phyloP scores from a whole-genome alignment of 306 rosid genomes.

The Dalbergia cochinchinensis region DNA sequence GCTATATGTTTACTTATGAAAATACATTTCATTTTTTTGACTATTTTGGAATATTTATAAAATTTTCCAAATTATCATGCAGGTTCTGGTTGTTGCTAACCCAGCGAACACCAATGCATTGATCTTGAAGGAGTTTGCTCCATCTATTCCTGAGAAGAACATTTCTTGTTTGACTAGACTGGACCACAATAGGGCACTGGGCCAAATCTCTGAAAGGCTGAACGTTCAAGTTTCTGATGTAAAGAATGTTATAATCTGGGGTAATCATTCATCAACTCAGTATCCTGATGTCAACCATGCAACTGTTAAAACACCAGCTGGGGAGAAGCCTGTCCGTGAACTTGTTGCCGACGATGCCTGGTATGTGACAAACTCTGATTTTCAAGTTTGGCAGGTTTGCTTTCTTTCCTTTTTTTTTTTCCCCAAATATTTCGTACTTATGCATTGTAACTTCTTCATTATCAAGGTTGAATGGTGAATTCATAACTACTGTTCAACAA shows the following conservation, averaged over 20 bases:
- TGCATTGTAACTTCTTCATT: neutral
- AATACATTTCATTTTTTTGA: neutral
- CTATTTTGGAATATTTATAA: neutral
- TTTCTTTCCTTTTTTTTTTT: neutral
- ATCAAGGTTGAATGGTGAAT: slow-evolving; percentile 90
- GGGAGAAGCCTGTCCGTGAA: slow-evolving; percentile 80
- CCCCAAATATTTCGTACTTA: neutral
- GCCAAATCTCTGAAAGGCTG: slow-evolving; percentile 94
- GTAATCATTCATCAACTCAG: slow-evolving; percentile 96
- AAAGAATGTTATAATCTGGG: slow-evolving; percentile 96
- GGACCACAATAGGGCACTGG: slow-evolving; percentile 97
- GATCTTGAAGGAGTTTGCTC: slow-evolving; percentile 98
- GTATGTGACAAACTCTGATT: slow-evolving; percentile 47
- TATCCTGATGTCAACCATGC: slow-evolving; percentile 99
- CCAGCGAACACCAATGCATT: slow-evolving; percentile 98
- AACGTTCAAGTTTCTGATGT: slow-evolving; percentile 86
- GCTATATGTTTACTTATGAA: neutral
- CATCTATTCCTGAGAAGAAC: slow-evolving; percentile 93
- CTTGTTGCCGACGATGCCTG: slow-evolving; percentile 91
- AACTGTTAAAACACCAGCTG: slow-evolving; percentile 77
- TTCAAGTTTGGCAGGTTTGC: neutral
- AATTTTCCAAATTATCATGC: slow-evolving; percentile 43
- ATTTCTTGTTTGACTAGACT: slow-evolving; percentile 90
- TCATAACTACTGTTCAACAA: slow-evolving; percentile 95
- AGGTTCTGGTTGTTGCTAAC: slow-evolving; percentile 98